Evolutionary conservation across 169 alveolate species (phyloP), one percentile per base, ranked within the genome.

Genomic region (Haemoproteus tartakovskyi): DNA sequence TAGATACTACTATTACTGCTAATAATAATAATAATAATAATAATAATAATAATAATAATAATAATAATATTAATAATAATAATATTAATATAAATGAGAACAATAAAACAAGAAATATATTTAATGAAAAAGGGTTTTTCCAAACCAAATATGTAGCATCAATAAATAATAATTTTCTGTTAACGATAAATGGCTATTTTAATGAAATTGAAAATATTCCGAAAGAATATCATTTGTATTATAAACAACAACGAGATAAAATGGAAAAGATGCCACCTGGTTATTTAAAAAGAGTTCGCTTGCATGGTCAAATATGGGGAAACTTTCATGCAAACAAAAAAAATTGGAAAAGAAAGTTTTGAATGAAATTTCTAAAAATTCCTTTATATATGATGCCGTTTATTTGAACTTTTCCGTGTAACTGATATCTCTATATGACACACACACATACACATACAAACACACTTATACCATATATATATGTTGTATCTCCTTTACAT

Each of bases 231-330:
- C 56, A 67, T 33, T 36, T 67, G 30, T 67, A 67, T 36, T 67
- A 27, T 56, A 67, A 38, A 37, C 82, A 67, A 36, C 12, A 61
- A 24, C 3, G 74, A 47, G 82, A 67, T 36, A 67, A 54, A 46
- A 67, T 67, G 82, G 82, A 67, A 45, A 67, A 67, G 27, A 46
- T 40, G 12, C 82, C 82, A 2, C 82, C 82, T 18, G 82, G 82
- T 2, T 67, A 67, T 46, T 60, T 67, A 60, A 67, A 67, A 37
- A 45, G 74, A 1, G 82, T 67, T 18, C 67, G 60, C 2, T 36
- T 67, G 21, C 82, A 67, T 14, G 82, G 82, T 6, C 47, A 52
- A 24, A 67, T 67, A 67, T 67, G 82, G 82, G 82, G 82, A 14
- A 67, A 67, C 11, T 67, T 67, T 30, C 82, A 67, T 8, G 82